These are phyloP conservation scores for Barnettozyma sp. DNA, from an alignment of 805 yeast genomes.

Conservation along the genomic window DNA sequence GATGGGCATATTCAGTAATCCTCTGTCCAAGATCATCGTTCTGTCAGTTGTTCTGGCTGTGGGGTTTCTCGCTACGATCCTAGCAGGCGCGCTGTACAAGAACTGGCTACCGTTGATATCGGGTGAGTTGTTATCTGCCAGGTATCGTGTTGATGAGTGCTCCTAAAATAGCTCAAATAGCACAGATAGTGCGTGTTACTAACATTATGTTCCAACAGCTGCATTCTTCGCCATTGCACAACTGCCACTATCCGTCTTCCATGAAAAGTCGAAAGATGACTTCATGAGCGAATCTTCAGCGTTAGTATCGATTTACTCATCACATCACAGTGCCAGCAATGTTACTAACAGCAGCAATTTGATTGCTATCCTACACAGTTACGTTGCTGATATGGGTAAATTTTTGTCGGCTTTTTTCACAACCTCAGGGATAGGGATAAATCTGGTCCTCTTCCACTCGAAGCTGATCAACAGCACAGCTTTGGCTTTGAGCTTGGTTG, in stretches of 20 bases:
- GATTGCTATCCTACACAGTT: no score
- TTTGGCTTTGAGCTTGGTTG: slow-evolving; percentile 52
- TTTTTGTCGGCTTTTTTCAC: slow-evolving; percentile 61
- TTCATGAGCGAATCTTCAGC: slow-evolving; percentile 43
- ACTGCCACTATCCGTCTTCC: slow-evolving; percentile 47
- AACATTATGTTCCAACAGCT: slow-evolving; percentile 25
- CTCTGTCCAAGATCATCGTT: slow-evolving; percentile 65
- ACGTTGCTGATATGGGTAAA: slow-evolving; percentile 60
- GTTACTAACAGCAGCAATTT: no score
- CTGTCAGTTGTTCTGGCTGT: slow-evolving; percentile 68
- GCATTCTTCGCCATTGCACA: slow-evolving; percentile 49
- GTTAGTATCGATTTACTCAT: slow-evolving; percentile 26
- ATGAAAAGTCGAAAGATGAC: slow-evolving; percentile 41
- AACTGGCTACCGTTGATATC: slow-evolving; percentile 74
- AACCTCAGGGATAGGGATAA: slow-evolving; percentile 52
- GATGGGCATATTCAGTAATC: slow-evolving; percentile 31
- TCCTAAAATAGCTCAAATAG: background rate
- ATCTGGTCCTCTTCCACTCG: slow-evolving; percentile 58
- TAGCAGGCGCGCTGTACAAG: slow-evolving; percentile 68
- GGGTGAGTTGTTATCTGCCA: slow-evolving; percentile 28
- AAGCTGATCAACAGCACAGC: slow-evolving; percentile 53
- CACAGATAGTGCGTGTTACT: slow-evolving; percentile 1
- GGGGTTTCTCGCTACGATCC: slow-evolving; percentile 68
- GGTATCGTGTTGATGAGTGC: no score
- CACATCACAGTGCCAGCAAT: no score